A percentile compares a stretch with the other conserved stretches of the same genome.
phyloP scores from a whole-genome alignment of 768 basidiomycete genomes.

The Phylloporus rhodoxanthus region DNA sequence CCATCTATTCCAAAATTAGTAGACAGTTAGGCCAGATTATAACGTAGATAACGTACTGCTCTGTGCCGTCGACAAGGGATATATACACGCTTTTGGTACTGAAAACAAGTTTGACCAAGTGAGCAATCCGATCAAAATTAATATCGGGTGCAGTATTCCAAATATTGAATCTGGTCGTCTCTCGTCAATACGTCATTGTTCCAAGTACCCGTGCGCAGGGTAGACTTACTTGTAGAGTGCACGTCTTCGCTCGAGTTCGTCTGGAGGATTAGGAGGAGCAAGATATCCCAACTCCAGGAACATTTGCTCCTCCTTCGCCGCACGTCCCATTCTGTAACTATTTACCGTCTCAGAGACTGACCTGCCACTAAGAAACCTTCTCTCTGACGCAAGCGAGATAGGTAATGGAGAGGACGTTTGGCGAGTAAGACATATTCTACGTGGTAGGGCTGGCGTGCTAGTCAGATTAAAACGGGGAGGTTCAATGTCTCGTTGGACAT shows the following conservation, averaged over 20 bases:
- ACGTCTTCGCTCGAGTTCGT: conserved; percentile 75
- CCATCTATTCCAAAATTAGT: conserved; percentile 48
- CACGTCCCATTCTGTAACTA: conserved; percentile 39
- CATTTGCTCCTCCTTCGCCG: conserved; percentile 63
- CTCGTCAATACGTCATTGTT: conserved; percentile 1
- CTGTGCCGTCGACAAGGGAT: conserved; percentile 75
- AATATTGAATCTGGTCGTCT: conserved; percentile 71
- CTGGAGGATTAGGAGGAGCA: conserved; percentile 75
- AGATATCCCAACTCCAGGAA: conserved; percentile 63
- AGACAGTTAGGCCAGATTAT: not conserved
- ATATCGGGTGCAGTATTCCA: conserved; percentile 80
- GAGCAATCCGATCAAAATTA: conserved; percentile 92
- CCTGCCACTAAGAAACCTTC: conserved; percentile 29
- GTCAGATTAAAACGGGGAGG: conserved; percentile 28
- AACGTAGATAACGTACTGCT: conserved; percentile 52
- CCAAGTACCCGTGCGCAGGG: not conserved
- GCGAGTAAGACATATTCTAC: conserved; percentile 50
- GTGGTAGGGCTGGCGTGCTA: conserved; percentile 44
- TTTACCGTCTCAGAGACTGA: conserved; percentile 30
- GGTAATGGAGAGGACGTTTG: conserved; percentile 65
- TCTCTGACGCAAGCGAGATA: conserved; percentile 31
- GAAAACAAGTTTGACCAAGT: conserved; percentile 90
- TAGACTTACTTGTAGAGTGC: conserved; percentile 73
- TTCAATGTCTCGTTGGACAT: conserved; percentile 24
- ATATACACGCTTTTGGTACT: conserved; percentile 82